phyloP scores from a whole-genome alignment of 441 rosid species.

The Croton setiger region DNA sequence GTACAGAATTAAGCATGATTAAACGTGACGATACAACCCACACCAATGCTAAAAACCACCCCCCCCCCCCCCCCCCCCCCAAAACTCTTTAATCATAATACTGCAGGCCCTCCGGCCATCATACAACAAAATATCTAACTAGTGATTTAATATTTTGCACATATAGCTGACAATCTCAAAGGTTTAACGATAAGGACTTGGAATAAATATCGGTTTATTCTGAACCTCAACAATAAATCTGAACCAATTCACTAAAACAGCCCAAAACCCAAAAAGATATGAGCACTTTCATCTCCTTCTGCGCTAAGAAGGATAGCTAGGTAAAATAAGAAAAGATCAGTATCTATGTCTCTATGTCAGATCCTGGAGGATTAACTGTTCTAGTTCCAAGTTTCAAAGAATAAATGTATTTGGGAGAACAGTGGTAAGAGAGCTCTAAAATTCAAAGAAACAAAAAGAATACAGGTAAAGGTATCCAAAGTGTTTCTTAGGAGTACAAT shows the following conservation, averaged over 20 bases:
- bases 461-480: not conserved
- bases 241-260: not conserved
- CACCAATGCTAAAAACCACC: no score
- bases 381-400: not conserved
- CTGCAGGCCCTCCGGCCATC: not conserved
- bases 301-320: not conserved
- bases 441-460: not conserved
- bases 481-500: not conserved
- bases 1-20: not conserved
- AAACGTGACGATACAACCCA: not conserved
- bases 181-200: not conserved
- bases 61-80: no score
- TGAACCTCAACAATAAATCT: not conserved
- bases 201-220: not conserved
- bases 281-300: not conserved
- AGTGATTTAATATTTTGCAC: not conserved
- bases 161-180: not conserved
- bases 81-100: not conserved
- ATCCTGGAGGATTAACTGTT: not conserved
- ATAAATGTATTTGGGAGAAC: not conserved
- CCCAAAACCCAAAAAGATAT: not conserved
- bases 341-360: not conserved
- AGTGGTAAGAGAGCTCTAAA: not conserved
- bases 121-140: not conserved
- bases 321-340: not conserved